These are phyloP conservation scores for Suillus occidentalis DNA, from an alignment of 768 basidiomycete genomes.

Conservation along the genomic window DNA sequence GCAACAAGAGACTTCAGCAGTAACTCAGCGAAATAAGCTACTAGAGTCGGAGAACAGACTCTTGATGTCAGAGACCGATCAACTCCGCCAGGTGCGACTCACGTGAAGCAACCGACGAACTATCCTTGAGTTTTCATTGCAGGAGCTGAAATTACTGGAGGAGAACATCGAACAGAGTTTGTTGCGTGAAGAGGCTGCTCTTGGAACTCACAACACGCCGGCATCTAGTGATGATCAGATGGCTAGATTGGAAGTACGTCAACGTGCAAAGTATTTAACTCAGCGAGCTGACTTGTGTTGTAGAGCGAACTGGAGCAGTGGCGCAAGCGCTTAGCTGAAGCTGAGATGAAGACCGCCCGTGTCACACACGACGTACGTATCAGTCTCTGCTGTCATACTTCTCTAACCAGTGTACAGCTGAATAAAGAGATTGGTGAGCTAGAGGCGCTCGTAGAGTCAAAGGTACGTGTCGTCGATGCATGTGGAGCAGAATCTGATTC, in stretches of 20 bases:
- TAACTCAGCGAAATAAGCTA: slow-evolving; percentile 65
- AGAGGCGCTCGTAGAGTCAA: slow-evolving; percentile 91
- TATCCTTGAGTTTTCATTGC: slow-evolving; percentile 5
- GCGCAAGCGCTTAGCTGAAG: slow-evolving; percentile 65
- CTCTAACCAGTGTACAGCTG: slow-evolving; percentile 46
- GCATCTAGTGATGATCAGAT: slow-evolving; percentile 40
- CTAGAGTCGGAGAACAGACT: slow-evolving; percentile 76
- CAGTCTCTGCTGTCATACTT: not conserved
- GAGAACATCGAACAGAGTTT: slow-evolving; percentile 67
- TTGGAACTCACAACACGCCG: slow-evolving; percentile 22
- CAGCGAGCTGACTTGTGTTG: slow-evolving; percentile 1
- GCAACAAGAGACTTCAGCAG: slow-evolving; percentile 71
- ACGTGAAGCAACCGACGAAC: not conserved
- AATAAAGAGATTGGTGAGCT: slow-evolving; percentile 92
- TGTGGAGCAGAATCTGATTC: slow-evolving; percentile 5
- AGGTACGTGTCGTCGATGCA: slow-evolving; percentile 46
- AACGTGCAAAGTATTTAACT: not conserved
- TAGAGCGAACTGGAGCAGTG: slow-evolving; percentile 69
- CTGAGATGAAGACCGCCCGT: slow-evolving; percentile 75
- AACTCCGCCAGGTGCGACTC: slow-evolving; percentile 64
- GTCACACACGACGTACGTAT: slow-evolving; percentile 64
- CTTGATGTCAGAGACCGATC: slow-evolving; percentile 53
- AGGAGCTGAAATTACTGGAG: slow-evolving; percentile 80
- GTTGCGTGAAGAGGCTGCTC: slow-evolving; percentile 47
- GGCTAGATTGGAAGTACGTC: slow-evolving; percentile 51